Percentiles rank a stretch among this genome's conserved stretches.
phyloP scores from a whole-genome alignment of 2,329 filamentous ascomycete species.

The Diaporthe sp. region DNA sequence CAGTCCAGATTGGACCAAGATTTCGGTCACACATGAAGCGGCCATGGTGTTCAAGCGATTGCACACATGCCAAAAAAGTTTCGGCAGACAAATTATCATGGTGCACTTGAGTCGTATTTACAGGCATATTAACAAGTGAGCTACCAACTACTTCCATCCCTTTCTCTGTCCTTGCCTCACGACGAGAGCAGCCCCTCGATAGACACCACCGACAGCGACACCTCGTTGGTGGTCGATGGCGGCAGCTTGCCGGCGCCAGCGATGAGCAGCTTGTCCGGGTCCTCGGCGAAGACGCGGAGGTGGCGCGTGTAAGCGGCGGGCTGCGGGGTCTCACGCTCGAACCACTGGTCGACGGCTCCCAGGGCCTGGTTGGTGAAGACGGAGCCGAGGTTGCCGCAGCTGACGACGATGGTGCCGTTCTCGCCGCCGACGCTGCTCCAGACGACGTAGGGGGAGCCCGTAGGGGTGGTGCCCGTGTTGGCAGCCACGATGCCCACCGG shows the following conservation, averaged over 20 bases:
- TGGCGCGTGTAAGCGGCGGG: conserved; percentile 55
- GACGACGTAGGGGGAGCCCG: conserved; percentile 58
- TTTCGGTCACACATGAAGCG: background rate
- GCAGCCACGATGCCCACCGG: conserved; percentile 51
- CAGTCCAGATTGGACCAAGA: background rate
- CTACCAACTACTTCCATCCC: background rate
- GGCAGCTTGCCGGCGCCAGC: conserved; percentile 62
- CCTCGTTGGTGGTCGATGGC: conserved; percentile 60
- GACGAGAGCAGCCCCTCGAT: conserved; percentile 41
- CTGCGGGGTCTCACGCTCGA: conserved; percentile 52
- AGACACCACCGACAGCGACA: conserved; percentile 54
- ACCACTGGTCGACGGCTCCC: conserved; percentile 55
- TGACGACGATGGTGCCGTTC: conserved; percentile 61
- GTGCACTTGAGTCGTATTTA: conserved; percentile 16
- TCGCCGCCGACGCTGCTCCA: conserved; percentile 60
- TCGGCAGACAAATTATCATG: no score
- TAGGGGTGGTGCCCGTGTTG: conserved; percentile 50
- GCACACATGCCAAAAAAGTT: background rate
- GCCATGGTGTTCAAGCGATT: background rate
- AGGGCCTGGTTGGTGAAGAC: conserved; percentile 60
- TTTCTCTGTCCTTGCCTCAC: background rate
- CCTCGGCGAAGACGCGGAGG: conserved; percentile 53
- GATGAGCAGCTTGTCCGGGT: conserved; percentile 56
- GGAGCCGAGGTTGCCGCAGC: conserved; percentile 53
- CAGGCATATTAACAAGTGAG: conserved; percentile 7